A percentile compares a stretch with the other conserved stretches of the same genome.
phyloP scores from a whole-genome alignment of 2,329 filamentous ascomycete genomes.

The Lasiodiplodia hormozganensis region DNA sequence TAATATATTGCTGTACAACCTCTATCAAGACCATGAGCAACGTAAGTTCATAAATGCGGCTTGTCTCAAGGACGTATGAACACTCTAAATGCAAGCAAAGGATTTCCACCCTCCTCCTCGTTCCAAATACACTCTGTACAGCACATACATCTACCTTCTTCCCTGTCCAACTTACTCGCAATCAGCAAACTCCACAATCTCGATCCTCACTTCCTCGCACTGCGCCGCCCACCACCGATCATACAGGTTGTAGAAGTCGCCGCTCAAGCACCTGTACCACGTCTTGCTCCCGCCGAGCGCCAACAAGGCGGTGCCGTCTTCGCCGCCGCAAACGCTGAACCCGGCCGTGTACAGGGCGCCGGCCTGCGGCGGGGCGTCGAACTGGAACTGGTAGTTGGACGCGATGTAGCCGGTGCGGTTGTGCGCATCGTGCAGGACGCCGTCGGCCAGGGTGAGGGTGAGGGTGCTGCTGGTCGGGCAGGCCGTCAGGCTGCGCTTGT shows the following conservation, averaged over 20 bases:
- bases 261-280: conserved; percentile 78
- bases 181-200: not conserved
- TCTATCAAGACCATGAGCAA: no score
- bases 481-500: not conserved
- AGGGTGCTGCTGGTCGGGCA: conserved; percentile 51
- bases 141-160: no score
- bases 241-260: conserved; percentile 83
- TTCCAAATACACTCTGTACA: no score
- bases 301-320: conserved; percentile 67
- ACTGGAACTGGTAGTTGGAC: conserved; percentile 72
- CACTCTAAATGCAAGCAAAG: no score
- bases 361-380: conserved; percentile 62
- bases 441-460: conserved; percentile 67
- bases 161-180: not conserved
- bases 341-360: conserved; percentile 77
- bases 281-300: conserved; percentile 71
- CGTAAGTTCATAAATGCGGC: no score
- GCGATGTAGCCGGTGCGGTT: conserved; percentile 80
- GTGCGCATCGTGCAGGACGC: conserved; percentile 69
- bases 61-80: no score
- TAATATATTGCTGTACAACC: no score
- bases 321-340: conserved; percentile 73
- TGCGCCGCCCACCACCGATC: conserved; percentile 66
- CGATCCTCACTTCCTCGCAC: conserved; percentile 4
- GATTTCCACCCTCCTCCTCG: no score